Base-by-base conservation (phyloP, 208 protist species). In the Crithidia mellificae region DNA sequence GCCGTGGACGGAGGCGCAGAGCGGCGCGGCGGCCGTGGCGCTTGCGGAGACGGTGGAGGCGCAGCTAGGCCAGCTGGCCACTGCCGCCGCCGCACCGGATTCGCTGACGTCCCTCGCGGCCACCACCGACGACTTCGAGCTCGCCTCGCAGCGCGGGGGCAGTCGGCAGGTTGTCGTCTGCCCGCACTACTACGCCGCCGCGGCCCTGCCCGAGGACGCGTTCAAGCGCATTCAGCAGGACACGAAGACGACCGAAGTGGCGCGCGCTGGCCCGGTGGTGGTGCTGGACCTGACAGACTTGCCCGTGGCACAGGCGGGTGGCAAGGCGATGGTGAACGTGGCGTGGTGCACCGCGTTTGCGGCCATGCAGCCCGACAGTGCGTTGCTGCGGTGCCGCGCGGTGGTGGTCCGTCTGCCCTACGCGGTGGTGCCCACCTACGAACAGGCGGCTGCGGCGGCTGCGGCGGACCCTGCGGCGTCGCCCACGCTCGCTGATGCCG, bases 401-500 rank as follows among this genome's bases (percentile, higher is more conserved):
- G 53, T 92, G 8, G 72, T 94, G 15, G 85, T 92, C 30, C 75
- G 81, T 20, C 65, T 94, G 29, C 88, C 88, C 30, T 91, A 85
- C 73, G 50, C 62, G 0, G 52, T 41, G 4, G 56, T 88, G 1
- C 83, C 83, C 5, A 68, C 50, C 15, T 56, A 78, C 41, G 27
- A 32, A 14, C 51, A 74, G 2, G 51, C 63, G 1, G 41, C 41
- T 6, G 15, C 15, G 3, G 41, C 41, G 8, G 41, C 41, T 46
- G 17, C 8, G 4, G 41, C 22, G 19, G 7, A 36, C 17, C 24
- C 27, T 12, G 27, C 17, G 0, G 36, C 34, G n/a, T 32, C 53
- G 14, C 49, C 63, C 25, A 80, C 69, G 1, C 36, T 68, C 38
- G 72, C 66, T 5, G 43, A 62, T 4, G 38, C 71, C 1, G 67